Base-by-base conservation (phyloP, 768 basidiomycete species). In the Daedaleopsis nitida region DNA sequence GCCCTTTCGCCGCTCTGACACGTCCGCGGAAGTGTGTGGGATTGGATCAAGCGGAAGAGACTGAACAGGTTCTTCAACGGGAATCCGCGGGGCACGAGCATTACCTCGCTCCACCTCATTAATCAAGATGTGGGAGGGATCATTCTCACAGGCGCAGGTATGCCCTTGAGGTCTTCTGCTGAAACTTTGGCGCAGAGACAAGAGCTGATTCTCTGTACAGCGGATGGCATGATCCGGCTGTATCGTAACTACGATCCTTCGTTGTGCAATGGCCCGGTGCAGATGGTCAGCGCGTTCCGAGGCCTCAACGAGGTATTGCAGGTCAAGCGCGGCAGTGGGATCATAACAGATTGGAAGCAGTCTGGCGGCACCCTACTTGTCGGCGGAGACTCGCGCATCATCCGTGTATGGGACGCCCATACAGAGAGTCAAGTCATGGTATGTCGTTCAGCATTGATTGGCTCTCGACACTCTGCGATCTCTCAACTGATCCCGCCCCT, bases 111-210 rank as follows among this genome's bases (percentile, higher is more conserved):
- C 21, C 86, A 94, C 57, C 88, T 98, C 70, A 93, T 98, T 73
- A 98, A 99, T 72, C 93, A 99, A 75, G 94, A 97, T 59, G 90
- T 94, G 14, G 91, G 92, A 10, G 94, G 94, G 1, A 87, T 98
- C 48, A 86, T 98, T 55, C 74, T 98, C 56, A 89, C 91, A 27
- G 94, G 88, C 5, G 91, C 96, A 63, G 86, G 94, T 94, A 67
- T 60, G 87, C 75, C 32, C 3, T 42, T 47, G 12, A 52, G n/a
- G 6, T 62, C 13, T 43, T 54, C 38, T 50, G 8, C 7, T 48
- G 23, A 1, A 35, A 32, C 27, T 19, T 21, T 57, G 17, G 37
- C 34, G 38, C 55, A 17, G 10, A 1, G 54, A 53, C 17, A n/a
- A 34, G 21, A 55, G 55, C 59, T 55, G 39, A 14, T 55, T 53